These are phyloP conservation scores for Marsdenia floribunda DNA, from an alignment of 257 asterid species.

Conservation along the genomic window DNA sequence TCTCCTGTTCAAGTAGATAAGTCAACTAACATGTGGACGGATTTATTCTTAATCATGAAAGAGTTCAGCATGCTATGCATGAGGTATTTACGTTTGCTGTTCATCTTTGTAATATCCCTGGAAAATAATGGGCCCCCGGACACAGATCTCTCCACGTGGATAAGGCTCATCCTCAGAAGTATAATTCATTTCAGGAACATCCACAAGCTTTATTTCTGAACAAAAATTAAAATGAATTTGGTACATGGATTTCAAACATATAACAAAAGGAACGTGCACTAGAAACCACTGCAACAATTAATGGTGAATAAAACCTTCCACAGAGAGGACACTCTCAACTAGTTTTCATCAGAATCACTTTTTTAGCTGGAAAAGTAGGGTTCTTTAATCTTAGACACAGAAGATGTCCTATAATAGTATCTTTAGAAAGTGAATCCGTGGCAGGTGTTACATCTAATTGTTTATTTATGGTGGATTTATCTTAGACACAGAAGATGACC, in stretches of 20 bases:
- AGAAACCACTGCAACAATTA: not conserved
- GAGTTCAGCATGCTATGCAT: conserved; percentile 4
- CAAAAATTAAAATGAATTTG: not conserved
- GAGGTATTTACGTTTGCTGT: conserved; percentile 59
- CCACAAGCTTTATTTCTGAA: conserved; percentile 88
- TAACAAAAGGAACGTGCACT: not conserved
- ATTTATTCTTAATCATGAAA: conserved; percentile 8
- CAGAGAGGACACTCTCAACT: not conserved
- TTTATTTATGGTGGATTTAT: not conserved
- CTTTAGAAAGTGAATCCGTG: not conserved
- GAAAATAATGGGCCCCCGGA: conserved; percentile 83
- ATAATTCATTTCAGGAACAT: conserved; percentile 95
- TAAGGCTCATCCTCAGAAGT: conserved; percentile 87
- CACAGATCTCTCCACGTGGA: conserved; percentile 99
- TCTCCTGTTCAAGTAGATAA: conserved; percentile 48
- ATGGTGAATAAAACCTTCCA: not conserved
- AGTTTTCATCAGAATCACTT: not conserved
- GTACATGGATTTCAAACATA: not conserved
- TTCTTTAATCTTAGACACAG: not conserved
- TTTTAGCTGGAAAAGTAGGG: not conserved
- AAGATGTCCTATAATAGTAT: not conserved
- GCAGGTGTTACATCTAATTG: not conserved
- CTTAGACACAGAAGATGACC: not conserved
- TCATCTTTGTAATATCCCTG: conserved; percentile 91
- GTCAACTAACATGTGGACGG: conserved; percentile 19